These are phyloP conservation scores for Ajuga chamaepitys DNA, from an alignment of 257 asterid genomes.

Conservation along the genomic window DNA sequence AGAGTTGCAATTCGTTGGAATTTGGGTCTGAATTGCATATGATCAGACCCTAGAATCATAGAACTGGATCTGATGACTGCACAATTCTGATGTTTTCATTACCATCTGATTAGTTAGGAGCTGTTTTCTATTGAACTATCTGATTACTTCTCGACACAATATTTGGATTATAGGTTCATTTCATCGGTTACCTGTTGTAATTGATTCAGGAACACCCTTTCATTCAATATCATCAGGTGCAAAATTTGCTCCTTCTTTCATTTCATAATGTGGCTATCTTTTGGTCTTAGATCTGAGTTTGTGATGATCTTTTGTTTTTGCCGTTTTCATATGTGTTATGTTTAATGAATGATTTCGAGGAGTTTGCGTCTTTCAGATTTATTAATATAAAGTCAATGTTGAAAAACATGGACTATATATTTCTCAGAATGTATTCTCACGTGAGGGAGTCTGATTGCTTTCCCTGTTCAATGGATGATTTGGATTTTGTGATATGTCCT, in stretches of 20 bases:
- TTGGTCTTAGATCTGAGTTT: conserved; percentile 15
- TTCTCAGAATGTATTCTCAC: neutral
- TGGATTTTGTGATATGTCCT: neutral
- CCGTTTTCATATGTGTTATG: neutral
- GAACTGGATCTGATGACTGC: conserved; percentile 27
- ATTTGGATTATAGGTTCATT: neutral
- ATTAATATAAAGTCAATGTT: neutral
- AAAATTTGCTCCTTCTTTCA: neutral
- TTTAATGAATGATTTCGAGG: neutral
- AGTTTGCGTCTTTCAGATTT: neutral
- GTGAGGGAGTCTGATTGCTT: neutral
- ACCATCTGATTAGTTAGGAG: neutral
- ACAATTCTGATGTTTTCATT: neutral
- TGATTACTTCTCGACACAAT: neutral
- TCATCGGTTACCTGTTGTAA: neutral
- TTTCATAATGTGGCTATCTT: neutral
- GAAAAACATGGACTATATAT: neutral
- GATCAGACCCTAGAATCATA: conserved; percentile 14
- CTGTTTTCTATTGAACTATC: neutral
- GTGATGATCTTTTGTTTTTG: neutral
- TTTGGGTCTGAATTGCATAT: conserved; percentile 11
- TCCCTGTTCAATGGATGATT: neutral
- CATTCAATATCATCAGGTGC: neutral
- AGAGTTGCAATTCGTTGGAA: neutral
- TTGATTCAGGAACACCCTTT: conserved; percentile 8